phyloP scores from a whole-genome alignment of 768 basidiomycete genomes.

The Pleurotus ostreatus region DNA sequence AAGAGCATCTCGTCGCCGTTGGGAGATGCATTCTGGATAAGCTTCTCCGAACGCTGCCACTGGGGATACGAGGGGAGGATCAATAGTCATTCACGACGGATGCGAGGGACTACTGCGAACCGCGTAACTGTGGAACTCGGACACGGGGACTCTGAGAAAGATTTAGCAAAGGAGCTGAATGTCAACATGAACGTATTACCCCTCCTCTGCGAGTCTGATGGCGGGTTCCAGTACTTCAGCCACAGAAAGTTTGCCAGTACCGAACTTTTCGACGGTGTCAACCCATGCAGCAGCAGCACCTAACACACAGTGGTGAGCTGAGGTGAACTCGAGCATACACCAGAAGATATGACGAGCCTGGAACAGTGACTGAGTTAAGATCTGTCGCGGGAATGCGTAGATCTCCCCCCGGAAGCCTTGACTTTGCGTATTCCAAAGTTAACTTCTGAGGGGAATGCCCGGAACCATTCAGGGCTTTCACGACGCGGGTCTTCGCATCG shows the following conservation, averaged over 20 bases:
- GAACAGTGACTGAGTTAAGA: conserved; percentile 89
- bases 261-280: conserved; percentile 81
- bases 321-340: neutral
- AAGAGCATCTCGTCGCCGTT: conserved; percentile 85
- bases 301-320: conserved; percentile 17
- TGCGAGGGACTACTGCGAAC: conserved; percentile 29
- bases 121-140: conserved; percentile 67
- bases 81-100: neutral
- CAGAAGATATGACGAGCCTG: conserved; percentile 38
- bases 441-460: conserved; percentile 82
- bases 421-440: conserved; percentile 65
- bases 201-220: conserved; percentile 87
- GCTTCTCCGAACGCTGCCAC: conserved; percentile 60
- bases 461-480: conserved; percentile 91
- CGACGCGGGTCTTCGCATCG: conserved; percentile 74
- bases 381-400: conserved; percentile 70
- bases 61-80: conserved; percentile 17
- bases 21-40: conserved; percentile 81
- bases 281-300: conserved; percentile 96
- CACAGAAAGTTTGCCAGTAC: conserved; percentile 61
- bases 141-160: conserved; percentile 68
- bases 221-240: conserved; percentile 84
- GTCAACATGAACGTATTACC: conserved; percentile 39
- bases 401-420: conserved; percentile 61
- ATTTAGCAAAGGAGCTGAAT: neutral